phyloP scores from a whole-genome alignment of 305 asterid species.

The Fraxinus dipetala region DNA sequence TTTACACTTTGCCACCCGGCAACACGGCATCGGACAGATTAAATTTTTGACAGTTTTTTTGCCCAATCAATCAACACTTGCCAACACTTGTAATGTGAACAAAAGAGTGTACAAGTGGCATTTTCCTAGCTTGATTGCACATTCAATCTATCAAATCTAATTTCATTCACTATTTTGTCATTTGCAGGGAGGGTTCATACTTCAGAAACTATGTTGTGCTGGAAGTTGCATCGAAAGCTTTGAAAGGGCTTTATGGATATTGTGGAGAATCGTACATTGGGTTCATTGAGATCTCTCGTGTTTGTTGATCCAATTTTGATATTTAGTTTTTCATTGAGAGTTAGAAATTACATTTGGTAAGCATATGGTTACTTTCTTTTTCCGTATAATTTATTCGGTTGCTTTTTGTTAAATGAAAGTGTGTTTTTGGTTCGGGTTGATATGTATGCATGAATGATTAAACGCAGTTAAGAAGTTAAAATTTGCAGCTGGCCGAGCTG shows the following conservation, averaged over 20 bases:
- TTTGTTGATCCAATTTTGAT: neutral
- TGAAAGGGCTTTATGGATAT: slow-evolving; percentile 5
- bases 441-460: neutral
- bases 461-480: neutral
- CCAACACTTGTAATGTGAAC: too few species aligned
- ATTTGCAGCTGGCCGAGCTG: slow-evolving; percentile 69
- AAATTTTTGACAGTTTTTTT: too few species aligned
- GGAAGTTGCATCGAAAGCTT: slow-evolving; percentile 16
- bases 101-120: too few species aligned
- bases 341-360: neutral
- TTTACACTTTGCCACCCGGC: too few species aligned
- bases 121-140: neutral
- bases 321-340: neutral
- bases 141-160: neutral
- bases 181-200: slow-evolving; percentile 24
- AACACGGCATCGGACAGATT: too few species aligned
- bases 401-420: neutral
- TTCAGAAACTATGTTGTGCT: neutral
- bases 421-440: neutral
- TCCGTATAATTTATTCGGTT: neutral
- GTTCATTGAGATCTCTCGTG: neutral
- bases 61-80: too few species aligned
- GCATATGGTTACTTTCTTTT: neutral
- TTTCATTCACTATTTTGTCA: neutral
- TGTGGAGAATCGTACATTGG: neutral